These are phyloP conservation scores for Exophiala viscosa DNA, from an alignment of 2,329 filamentous ascomycete species.

Conservation along the genomic window DNA sequence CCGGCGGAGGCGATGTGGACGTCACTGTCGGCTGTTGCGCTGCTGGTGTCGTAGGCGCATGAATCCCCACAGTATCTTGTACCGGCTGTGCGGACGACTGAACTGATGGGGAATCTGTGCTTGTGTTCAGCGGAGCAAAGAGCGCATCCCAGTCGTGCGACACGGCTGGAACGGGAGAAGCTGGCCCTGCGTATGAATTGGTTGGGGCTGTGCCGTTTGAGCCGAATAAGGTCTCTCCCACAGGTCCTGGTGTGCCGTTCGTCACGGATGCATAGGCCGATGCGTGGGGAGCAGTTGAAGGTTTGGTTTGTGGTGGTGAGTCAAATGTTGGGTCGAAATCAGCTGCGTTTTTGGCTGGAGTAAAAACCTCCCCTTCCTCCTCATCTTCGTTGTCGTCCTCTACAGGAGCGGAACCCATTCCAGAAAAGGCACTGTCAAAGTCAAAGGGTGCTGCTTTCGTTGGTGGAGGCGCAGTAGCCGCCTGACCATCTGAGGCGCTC, in stretches of 20 bases:
- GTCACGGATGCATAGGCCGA: constrained; percentile 24
- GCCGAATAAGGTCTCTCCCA: constrained; percentile 46
- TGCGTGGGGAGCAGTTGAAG: constrained; percentile 32
- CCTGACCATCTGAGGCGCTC: constrained; percentile 25
- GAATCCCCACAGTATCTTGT: not conserved
- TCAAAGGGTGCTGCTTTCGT: constrained; percentile 38
- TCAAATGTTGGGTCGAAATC: constrained; percentile 49
- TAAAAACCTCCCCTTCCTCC: constrained; percentile 58
- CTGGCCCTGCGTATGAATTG: constrained; percentile 15
- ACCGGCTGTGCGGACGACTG: not conserved
- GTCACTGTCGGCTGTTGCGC: not conserved
- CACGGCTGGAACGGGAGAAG: constrained; percentile 38
- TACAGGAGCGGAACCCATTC: constrained; percentile 42
- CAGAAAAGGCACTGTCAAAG: constrained; percentile 47
- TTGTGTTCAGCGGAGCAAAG: constrained; percentile 55
- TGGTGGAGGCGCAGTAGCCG: constrained; percentile 29
- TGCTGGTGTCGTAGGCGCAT: not conserved
- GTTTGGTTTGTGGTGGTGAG: constrained; percentile 36
- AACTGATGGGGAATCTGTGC: constrained; percentile 27
- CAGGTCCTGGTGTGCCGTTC: constrained; percentile 27
- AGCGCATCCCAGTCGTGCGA: constrained; percentile 91
- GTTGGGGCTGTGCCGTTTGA: constrained; percentile 31
- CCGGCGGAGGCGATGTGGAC: constrained; percentile 1
- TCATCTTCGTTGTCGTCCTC: constrained; percentile 40
- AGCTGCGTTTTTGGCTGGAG: constrained; percentile 32